Base-by-base conservation (phyloP, 306 rosid species). In the Cucurbita pepo region DNA sequence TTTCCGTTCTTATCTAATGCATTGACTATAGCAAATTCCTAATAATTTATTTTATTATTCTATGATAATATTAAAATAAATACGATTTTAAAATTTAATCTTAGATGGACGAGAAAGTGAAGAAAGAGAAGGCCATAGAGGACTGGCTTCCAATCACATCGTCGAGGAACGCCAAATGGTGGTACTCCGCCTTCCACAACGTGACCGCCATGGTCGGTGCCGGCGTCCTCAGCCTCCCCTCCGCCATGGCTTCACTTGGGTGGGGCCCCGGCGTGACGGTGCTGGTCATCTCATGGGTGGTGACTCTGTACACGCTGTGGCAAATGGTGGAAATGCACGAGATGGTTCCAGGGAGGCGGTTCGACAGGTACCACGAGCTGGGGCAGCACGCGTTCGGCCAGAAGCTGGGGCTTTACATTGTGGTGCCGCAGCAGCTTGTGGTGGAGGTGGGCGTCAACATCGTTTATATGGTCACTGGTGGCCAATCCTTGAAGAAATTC, bases 261-360 rank as follows among this genome's bases (percentile, higher is more conserved):
- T 86, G 91, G 91, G 97, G 95, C 45, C 97, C 97, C 9, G 97
- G 97, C 5, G 92, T 90, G 69, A 83, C 13, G 7, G 19, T 86
- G 8, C 50, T 86, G 30, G 71, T 86, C 8, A 37, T 86, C 4
- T 86, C 90, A 55, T 86, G 90, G 90, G 12, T 86, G 74, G 63
- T 86, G 71, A 86, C 90, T 53, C 38, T 86, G 56, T 86, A 86
- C 80, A 86, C 90, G 3, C 74, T 86, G 7, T 86, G 90, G 90
- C 90, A 86, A 78, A 86, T 86, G 90, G 90, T 86, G 60, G 79
- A 86, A 71, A 86, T 86, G 90, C 90, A 86, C 8, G 90, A 86
- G 48, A 83, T 83, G 86, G 86, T 86, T 37, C 90, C 90, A 0
- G 90, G 88, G 44, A 82, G 65, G 59, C 77, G 90, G 8, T 86